phyloP scores from a whole-genome alignment of 73 alveolate genomes.

The Uronychia binucleata region DNA sequence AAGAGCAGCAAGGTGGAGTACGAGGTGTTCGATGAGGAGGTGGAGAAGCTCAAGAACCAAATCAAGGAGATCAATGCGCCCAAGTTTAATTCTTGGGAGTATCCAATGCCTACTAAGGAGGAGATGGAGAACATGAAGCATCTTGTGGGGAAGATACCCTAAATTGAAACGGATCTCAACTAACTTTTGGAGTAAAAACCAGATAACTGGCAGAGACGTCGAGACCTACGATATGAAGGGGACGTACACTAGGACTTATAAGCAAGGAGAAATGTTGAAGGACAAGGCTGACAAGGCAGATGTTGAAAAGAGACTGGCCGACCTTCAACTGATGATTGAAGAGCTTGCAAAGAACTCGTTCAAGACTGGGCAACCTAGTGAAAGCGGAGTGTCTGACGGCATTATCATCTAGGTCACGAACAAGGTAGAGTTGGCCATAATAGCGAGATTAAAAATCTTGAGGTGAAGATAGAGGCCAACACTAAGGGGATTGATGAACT shows the following conservation, averaged over 20 bases:
- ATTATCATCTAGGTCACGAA: not conserved
- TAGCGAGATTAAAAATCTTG: not conserved
- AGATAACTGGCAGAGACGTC: too few relatives aligned
- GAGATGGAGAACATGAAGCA: not conserved
- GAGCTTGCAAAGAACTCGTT: not conserved
- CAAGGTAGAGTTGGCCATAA: not conserved
- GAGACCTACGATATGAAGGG: not conserved
- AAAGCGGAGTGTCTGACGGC: not conserved
- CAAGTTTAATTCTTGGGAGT: not conserved
- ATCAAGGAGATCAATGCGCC: not conserved
- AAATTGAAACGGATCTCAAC: not conserved
- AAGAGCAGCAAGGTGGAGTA: not conserved
- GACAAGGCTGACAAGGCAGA: not conserved
- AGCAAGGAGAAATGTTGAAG: not conserved
- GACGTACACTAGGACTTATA: not conserved
- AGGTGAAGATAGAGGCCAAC: not conserved
- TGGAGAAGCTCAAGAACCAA: not conserved
- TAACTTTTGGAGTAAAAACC: not conserved
- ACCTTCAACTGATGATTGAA: not conserved
- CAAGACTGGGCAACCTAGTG: not conserved
- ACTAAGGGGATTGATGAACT: not conserved
- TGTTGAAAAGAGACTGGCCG: not conserved
- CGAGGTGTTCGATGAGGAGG: not conserved
- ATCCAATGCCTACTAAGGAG: not conserved
- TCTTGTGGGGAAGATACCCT: not conserved